These are phyloP conservation scores for Globisporangium spiculum DNA, from an alignment of 352 stramenopile genomes.

Conservation along the genomic window DNA sequence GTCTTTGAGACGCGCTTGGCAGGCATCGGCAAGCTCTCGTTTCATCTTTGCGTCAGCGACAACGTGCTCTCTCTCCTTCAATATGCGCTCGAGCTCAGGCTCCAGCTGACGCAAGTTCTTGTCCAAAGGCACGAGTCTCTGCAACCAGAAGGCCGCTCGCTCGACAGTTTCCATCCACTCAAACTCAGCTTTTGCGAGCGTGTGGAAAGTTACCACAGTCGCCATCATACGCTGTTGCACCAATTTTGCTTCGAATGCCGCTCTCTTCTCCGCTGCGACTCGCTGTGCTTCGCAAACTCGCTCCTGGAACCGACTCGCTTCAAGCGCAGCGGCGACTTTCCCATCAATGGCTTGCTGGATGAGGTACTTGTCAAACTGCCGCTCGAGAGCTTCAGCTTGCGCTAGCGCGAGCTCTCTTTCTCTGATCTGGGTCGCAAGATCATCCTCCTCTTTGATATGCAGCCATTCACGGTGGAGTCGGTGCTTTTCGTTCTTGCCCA, in stretches of 20 bases:
- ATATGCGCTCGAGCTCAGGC: slow-evolving; percentile 39
- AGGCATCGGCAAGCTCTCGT: slow-evolving; percentile 38
- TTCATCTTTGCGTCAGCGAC: slow-evolving; percentile 52
- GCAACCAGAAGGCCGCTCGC: slow-evolving; percentile 34
- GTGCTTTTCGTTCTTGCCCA: slow-evolving; percentile 77
- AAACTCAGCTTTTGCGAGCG: slow-evolving; percentile 28
- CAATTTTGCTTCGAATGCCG: slow-evolving; percentile 51
- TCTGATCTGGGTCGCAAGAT: slow-evolving; percentile 52
- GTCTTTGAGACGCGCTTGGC: slow-evolving; percentile 31
- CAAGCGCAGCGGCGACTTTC: slow-evolving; percentile 41
- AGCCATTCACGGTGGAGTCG: slow-evolving; percentile 68
- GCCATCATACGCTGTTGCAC: slow-evolving; percentile 64
- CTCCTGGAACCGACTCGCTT: slow-evolving; percentile 39
- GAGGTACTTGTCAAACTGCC: slow-evolving; percentile 62
- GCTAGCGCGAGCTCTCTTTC: slow-evolving; percentile 41
- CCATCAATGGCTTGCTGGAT: slow-evolving; percentile 56
- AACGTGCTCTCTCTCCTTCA: slow-evolving; percentile 50
- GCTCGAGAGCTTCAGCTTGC: slow-evolving; percentile 43
- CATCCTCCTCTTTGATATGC: slow-evolving; percentile 63
- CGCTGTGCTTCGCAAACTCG: slow-evolving; percentile 46
- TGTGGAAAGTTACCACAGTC: slow-evolving; percentile 51
- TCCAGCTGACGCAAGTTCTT: slow-evolving; percentile 36
- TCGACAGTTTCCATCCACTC: slow-evolving; percentile 57
- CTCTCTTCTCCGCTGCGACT: slow-evolving; percentile 38
- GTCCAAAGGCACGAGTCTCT: slow-evolving; percentile 18